Evolutionary conservation across 306 rosid genomes (phyloP).

Genomic region (Gastrolobium bilobum): DNA sequence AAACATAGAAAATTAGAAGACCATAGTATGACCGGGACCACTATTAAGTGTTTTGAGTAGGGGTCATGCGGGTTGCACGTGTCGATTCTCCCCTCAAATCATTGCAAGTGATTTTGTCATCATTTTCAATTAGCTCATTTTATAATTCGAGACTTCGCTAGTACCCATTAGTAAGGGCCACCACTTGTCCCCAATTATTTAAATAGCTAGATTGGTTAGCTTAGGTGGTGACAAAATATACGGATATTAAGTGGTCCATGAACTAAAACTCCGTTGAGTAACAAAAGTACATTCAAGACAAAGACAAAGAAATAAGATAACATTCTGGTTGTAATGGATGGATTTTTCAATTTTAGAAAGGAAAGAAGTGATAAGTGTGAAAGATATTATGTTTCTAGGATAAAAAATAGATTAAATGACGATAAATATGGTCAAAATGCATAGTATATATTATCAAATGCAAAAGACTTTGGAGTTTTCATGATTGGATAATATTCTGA

Average conservation of each 20-base stretch:
- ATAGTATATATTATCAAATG: no score
- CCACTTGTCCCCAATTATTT: slow-evolving; percentile 5
- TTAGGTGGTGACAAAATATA: slow-evolving; percentile 24
- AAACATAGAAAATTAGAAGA: slow-evolving; percentile 44
- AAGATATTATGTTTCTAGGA: no score
- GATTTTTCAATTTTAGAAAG: neutral
- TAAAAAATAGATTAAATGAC: no score
- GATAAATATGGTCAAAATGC: no score
- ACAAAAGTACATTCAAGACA: neutral
- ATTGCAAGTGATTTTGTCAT: neutral
- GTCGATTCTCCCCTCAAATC: slow-evolving; percentile 2
- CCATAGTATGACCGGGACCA: slow-evolving; percentile 46
- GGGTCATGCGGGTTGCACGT: slow-evolving; percentile 48
- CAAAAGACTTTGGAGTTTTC: no score
- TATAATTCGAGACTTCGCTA: neutral
- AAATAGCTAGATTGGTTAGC: slow-evolving; percentile 40
- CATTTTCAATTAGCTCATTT: neutral
- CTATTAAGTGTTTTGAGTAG: neutral
- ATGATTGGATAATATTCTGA: no score
- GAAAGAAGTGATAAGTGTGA: no score
- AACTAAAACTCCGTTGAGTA: neutral
- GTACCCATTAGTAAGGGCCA: slow-evolving; percentile 20
- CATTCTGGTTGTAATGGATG: neutral
- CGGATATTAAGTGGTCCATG: neutral
- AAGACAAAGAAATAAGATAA: slow-evolving; percentile 1